These are phyloP conservation scores for Ogataea trehaloabstinens DNA, from an alignment of 805 yeast genomes.

Conservation along the genomic window DNA sequence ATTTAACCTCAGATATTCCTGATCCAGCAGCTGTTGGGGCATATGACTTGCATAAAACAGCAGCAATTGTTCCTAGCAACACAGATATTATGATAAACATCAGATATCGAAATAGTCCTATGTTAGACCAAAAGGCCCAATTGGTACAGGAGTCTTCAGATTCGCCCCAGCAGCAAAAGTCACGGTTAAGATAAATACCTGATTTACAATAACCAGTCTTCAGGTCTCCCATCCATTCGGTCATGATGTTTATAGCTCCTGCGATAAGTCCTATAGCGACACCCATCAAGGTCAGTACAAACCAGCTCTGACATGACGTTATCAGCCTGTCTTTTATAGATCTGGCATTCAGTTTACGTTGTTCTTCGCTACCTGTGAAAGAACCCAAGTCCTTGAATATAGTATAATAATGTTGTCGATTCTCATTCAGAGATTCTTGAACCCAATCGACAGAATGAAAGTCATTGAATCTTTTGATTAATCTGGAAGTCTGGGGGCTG, in stretches of 20 bases:
- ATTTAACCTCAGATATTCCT: slow-evolving; percentile 95
- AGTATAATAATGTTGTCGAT: slow-evolving; percentile 30
- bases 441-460: slow-evolving; percentile 73
- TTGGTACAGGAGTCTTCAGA: slow-evolving; percentile 48
- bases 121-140: slow-evolving; percentile 69
- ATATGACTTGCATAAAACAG: slow-evolving; percentile 61
- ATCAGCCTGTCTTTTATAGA: slow-evolving; percentile 27
- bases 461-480: slow-evolving; percentile 51
- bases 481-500: slow-evolving; percentile 12
- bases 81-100: slow-evolving; percentile 60
- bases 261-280: slow-evolving; percentile 78
- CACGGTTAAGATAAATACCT: slow-evolving; percentile 65
- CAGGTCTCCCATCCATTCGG: slow-evolving; percentile 82
- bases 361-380: slow-evolving; percentile 6
- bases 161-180: slow-evolving; percentile 81
- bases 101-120: slow-evolving; percentile 47
- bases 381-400: slow-evolving; percentile 9
- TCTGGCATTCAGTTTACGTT: slow-evolving; percentile 8
- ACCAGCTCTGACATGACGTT: slow-evolving; percentile 57
- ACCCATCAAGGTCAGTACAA: slow-evolving; percentile 76
- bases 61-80: slow-evolving; percentile 61
- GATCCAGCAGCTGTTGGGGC: slow-evolving; percentile 96
- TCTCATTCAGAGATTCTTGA: slow-evolving; percentile 54
- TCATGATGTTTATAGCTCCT: slow-evolving; percentile 72
- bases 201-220: slow-evolving; percentile 75